Conservation (phyloP, 2,329 filamentous ascomycete species). For the Rhexocercosporidium sp. region DNA sequence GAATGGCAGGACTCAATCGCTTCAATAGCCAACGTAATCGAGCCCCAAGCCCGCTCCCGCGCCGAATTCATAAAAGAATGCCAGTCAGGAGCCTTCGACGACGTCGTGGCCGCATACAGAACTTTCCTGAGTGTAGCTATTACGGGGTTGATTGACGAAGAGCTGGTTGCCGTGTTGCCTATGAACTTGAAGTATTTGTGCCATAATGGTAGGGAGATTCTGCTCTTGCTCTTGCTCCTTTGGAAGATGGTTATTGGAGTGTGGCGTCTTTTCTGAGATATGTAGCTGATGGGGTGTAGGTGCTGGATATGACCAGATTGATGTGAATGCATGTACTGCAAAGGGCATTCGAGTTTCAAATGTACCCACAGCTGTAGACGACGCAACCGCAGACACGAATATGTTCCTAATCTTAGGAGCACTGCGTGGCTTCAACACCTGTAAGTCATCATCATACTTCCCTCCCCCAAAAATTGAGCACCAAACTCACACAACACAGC, state of each 20-base stretch:
- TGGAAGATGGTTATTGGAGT: too few relatives aligned
- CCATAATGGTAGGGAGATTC: conserved; percentile 57
- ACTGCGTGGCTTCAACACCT: conserved; percentile 72
- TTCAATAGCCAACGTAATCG: conserved; percentile 67
- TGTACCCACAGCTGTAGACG: conserved; percentile 79
- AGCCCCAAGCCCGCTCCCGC: conserved; percentile 65
- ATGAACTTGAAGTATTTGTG: conserved; percentile 61
- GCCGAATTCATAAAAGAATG: conserved; percentile 73
- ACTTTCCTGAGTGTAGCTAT: conserved; percentile 68
- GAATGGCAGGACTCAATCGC: conserved; percentile 64
- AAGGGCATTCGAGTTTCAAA: conserved; percentile 76
- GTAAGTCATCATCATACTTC: conserved; percentile 26
- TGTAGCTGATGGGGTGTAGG: conserved; percentile 50
- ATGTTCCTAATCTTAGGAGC: conserved; percentile 84
- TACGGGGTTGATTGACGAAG: conserved; percentile 74
- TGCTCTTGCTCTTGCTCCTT: too few relatives aligned
- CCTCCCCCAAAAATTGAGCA: not conserved
- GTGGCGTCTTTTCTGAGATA: not conserved
- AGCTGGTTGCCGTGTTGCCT: conserved; percentile 66
- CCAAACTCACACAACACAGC: conserved; percentile 37
- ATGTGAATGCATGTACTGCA: conserved; percentile 72
- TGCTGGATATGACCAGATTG: conserved; percentile 85
- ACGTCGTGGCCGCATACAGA: conserved; percentile 68
- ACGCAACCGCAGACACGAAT: conserved; percentile 80
- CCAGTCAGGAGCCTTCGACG: conserved; percentile 67